Base-by-base conservation (phyloP, 495 filamentous ascomycete species). In the Talaromyces proteolyticus region DNA sequence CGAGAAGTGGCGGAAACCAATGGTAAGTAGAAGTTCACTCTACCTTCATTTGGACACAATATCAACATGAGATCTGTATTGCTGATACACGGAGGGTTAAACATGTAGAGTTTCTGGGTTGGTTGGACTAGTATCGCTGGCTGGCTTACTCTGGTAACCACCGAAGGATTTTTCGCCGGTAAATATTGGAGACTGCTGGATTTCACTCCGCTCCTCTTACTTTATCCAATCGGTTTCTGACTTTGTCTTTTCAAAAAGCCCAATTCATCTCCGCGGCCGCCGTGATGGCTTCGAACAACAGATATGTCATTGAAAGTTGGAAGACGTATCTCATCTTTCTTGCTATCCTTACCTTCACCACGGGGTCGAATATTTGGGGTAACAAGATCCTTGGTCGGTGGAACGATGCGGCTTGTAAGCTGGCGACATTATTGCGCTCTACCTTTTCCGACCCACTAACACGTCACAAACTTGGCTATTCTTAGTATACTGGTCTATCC, bases 31-130 rank as follows among this genome's bases (percentile, higher is more conserved):
- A n/a, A n/a, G n/a, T n/a, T n/a, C n/a, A n/a, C n/a, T n/a, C n/a
- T n/a, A n/a, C n/a, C n/a, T n/a, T n/a, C n/a, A n/a, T n/a, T n/a
- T n/a, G n/a, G n/a, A n/a, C n/a, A n/a, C n/a, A n/a, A n/a, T n/a
- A n/a, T 12, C 3, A 18, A 18, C 3, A 7, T 7, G 2, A n/a
- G n/a, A n/a, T n/a, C n/a, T n/a, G n/a, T n/a, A n/a, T n/a, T n/a
- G n/a, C n/a, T n/a, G n/a, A n/a, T n/a, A n/a, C n/a, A n/a, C n/a
- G n/a, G n/a, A n/a, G n/a, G n/a, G n/a, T n/a, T n/a, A n/a, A n/a
- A n/a, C n/a, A n/a, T n/a, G n/a, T n/a, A 44, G 42, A 44, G 42
- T 44, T 44, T 44, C 20, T 44, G 42, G 42, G 42, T 44, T 44
- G 42, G 42, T n/a, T 44, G 42, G 42, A 22, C 42, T 3, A 44